phyloP scores from a whole-genome alignment of 192 early-diverging fungal genomes.

The Gaertneriomyces semiglobifer region DNA sequence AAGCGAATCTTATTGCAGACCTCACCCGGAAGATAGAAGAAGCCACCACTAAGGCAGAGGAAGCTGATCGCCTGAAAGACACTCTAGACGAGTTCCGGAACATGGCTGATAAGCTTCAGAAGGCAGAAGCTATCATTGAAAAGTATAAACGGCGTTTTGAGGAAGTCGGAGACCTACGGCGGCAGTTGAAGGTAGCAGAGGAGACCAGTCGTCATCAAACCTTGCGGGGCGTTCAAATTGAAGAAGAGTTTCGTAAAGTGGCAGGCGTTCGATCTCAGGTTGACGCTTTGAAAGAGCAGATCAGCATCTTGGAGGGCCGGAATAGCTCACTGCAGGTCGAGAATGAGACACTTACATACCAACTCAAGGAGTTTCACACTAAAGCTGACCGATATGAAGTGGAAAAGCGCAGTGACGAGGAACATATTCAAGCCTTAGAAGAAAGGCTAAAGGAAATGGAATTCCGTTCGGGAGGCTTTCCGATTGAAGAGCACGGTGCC shows the following conservation, averaged over 20 bases:
- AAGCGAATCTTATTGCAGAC: slow-evolving; percentile 60
- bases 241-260: slow-evolving; percentile 85
- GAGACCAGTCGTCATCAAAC: slow-evolving; percentile 68
- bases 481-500: background rate
- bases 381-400: slow-evolving; percentile 63
- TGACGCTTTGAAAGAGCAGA: slow-evolving; percentile 84
- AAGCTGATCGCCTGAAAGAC: slow-evolving; percentile 73
- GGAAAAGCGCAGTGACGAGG: slow-evolving; percentile 64
- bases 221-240: slow-evolving; percentile 70
- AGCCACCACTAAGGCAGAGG: slow-evolving; percentile 49
- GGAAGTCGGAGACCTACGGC: slow-evolving; percentile 74
- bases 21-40: slow-evolving; percentile 57
- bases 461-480: slow-evolving; percentile 34
- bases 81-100: slow-evolving; percentile 90
- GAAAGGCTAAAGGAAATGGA: slow-evolving; percentile 81
- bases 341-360: slow-evolving; percentile 69
- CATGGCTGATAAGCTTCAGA: slow-evolving; percentile 85
- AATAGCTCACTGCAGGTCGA: slow-evolving; percentile 65
- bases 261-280: slow-evolving; percentile 73
- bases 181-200: slow-evolving; percentile 73
- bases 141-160: slow-evolving; percentile 96
- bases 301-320: slow-evolving; percentile 68
- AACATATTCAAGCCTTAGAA: slow-evolving; percentile 74
- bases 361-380: slow-evolving; percentile 55
- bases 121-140: slow-evolving; percentile 90